Conservation (phyloP, 768 basidiomycete species). For the Lyophyllum shimeji region DNA sequence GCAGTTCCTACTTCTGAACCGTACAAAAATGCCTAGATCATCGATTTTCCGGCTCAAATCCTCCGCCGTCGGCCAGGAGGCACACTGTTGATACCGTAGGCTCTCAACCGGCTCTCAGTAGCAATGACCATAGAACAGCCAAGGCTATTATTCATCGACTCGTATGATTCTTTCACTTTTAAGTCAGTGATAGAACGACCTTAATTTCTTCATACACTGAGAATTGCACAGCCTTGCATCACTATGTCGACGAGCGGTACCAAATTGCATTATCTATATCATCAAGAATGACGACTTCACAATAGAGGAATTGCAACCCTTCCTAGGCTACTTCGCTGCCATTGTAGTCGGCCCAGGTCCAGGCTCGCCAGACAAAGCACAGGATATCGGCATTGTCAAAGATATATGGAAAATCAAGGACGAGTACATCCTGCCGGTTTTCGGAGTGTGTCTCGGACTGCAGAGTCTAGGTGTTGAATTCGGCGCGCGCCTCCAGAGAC, state of each 20-base stretch:
- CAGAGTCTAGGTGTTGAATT: conserved; percentile 71
- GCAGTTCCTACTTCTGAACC: neutral
- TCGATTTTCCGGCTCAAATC: neutral
- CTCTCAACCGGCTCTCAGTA: neutral
- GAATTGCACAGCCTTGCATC: conserved; percentile 60
- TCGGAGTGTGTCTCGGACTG: conserved; percentile 82
- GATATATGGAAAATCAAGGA: conserved; percentile 68
- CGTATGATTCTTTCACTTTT: conserved; percentile 87
- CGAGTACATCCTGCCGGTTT: conserved; percentile 59
- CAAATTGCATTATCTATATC: conserved; percentile 61
- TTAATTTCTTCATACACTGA: neutral
- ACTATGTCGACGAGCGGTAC: conserved; percentile 62
- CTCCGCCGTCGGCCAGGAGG: neutral
- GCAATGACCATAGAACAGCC: conserved; percentile 40
- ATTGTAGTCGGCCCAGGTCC: conserved; percentile 80
- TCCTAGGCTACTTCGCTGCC: conserved; percentile 63
- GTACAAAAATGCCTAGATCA: neutral
- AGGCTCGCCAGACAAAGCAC: conserved; percentile 63
- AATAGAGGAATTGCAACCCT: conserved; percentile 47
- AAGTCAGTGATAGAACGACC: conserved; percentile 51
- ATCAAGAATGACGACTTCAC: conserved; percentile 70
- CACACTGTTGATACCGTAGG: neutral
- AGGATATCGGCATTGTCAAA: conserved; percentile 68
- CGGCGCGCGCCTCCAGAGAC: conserved; percentile 59
- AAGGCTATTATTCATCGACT: conserved; percentile 72